phyloP scores from a whole-genome alignment of 208 protist genomes.

The Lotmaria passim region DNA sequence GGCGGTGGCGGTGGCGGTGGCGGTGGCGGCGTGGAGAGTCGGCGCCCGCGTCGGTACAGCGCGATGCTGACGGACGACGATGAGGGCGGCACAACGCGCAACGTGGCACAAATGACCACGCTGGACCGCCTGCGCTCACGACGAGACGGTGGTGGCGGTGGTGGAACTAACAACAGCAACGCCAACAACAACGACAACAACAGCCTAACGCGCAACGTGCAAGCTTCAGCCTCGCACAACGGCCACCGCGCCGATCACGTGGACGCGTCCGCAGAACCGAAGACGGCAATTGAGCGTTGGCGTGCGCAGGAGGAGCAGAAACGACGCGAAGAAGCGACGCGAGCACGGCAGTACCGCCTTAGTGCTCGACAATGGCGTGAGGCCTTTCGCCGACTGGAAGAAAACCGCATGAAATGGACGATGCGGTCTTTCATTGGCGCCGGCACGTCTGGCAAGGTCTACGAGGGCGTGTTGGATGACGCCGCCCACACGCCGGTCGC shows the following conservation, averaged over 20 bases:
- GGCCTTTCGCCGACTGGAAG: conserved; percentile 35
- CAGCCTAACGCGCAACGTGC: neutral
- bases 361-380: conserved; percentile 30
- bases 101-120: neutral
- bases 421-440: conserved; percentile 41
- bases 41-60: conserved; percentile 15
- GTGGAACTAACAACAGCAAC: neutral
- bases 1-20: neutral
- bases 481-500: conserved; percentile 64
- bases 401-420: conserved; percentile 37
- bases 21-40: neutral
- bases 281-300: conserved; percentile 31
- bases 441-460: conserved; percentile 48
- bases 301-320: conserved; percentile 26
- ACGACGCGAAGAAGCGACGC: conserved; percentile 8
- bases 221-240: too few relatives aligned
- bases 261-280: conserved; percentile 3
- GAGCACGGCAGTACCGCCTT: neutral
- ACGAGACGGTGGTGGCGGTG: neutral
- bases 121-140: conserved; percentile 21
- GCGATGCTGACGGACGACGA: conserved; percentile 18
- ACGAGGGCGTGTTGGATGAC: conserved; percentile 51
- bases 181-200: neutral
- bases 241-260: neutral
- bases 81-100: conserved; percentile 1